phyloP scores from a whole-genome alignment of 352 stramenopile species.

The Pythium myriotylum region DNA sequence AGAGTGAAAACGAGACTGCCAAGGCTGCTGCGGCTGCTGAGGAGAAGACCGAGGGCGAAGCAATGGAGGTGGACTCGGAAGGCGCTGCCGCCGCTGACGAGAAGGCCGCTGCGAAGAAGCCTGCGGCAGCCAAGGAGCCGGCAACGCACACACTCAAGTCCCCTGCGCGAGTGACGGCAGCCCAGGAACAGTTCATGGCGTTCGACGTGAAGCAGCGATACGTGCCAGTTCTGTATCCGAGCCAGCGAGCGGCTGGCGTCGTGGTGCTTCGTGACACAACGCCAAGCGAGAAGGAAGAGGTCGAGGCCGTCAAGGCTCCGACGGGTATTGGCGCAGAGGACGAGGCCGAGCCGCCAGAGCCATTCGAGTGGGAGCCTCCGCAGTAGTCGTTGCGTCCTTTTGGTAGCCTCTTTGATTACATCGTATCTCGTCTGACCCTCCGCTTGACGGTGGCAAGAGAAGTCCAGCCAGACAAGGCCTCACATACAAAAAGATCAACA shows the following conservation, averaged over 20 bases:
- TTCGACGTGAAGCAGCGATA: constrained; percentile 94
- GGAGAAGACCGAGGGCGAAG: constrained; percentile 48
- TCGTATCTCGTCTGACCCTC: background rate
- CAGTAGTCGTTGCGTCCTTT: constrained; percentile 37
- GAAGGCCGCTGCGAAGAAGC: constrained; percentile 51
- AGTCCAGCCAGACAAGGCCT: background rate
- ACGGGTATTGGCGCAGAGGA: constrained; percentile 90
- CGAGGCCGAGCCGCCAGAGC: constrained; percentile 93
- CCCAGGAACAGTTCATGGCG: constrained; percentile 90
- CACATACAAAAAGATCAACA: background rate
- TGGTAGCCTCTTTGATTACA: background rate
- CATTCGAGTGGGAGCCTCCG: constrained; percentile 96
- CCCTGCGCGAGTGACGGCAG: constrained; percentile 92
- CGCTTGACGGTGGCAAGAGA: background rate
- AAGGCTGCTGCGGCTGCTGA: constrained; percentile 30
- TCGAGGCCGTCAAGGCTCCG: constrained; percentile 92
- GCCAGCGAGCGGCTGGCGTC: constrained; percentile 87
- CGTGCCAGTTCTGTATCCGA: constrained; percentile 71
- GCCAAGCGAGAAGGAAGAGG: constrained; percentile 92
- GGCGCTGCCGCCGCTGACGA: constrained; percentile 27
- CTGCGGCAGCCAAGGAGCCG: constrained; percentile 93
- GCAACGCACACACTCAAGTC: constrained; percentile 93
- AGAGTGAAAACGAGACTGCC: constrained; percentile 34
- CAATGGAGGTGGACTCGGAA: constrained; percentile 80
- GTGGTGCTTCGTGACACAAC: constrained; percentile 96